These are phyloP conservation scores for Hypoxylon cercidicola DNA, from an alignment of 495 filamentous ascomycete species.

Conservation along the genomic window DNA sequence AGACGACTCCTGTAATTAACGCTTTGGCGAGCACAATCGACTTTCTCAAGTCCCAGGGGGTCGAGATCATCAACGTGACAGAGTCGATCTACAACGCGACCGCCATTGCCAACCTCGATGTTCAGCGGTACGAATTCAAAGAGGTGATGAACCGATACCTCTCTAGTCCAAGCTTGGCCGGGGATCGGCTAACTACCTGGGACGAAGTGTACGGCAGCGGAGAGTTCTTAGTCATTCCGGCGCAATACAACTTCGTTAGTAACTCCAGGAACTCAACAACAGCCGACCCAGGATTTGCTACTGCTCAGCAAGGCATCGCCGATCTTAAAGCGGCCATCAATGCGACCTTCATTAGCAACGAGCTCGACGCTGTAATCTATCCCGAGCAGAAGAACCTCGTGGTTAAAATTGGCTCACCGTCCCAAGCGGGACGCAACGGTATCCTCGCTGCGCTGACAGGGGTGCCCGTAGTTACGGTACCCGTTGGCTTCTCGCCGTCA, in stretches of 20 bases:
- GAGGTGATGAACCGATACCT: slow-evolving; percentile 62
- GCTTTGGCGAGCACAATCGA: slow-evolving; percentile 53
- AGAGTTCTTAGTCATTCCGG: slow-evolving; percentile 66
- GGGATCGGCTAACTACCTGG: slow-evolving; percentile 52
- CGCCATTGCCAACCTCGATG: slow-evolving; percentile 60
- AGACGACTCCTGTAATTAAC: slow-evolving; percentile 64
- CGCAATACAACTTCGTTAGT: slow-evolving; percentile 63
- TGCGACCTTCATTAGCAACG: slow-evolving; percentile 57
- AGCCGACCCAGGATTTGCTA: slow-evolving; percentile 56
- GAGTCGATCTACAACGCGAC: slow-evolving; percentile 62
- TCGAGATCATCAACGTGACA: slow-evolving; percentile 57
- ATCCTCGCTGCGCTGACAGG: slow-evolving; percentile 72
- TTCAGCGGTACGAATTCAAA: slow-evolving; percentile 68
- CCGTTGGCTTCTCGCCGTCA: slow-evolving; percentile 55
- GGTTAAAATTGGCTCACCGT: slow-evolving; percentile 63
- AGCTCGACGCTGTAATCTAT: slow-evolving; percentile 69
- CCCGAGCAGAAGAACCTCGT: slow-evolving; percentile 73
- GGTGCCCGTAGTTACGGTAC: slow-evolving; percentile 69
- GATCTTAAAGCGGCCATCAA: slow-evolving; percentile 58
- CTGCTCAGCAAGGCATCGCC: slow-evolving; percentile 54
- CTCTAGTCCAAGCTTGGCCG: slow-evolving; percentile 43
- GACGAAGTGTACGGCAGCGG: slow-evolving; percentile 54
- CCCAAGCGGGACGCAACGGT: slow-evolving; percentile 70
- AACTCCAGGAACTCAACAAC: slow-evolving; percentile 60
- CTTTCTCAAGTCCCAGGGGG: slow-evolving; percentile 49